Evolutionary conservation across 116 monocot genomes (phyloP), one percentile per base, ranked within the genome.

Genomic region (Papilionanthe hybrid): DNA sequence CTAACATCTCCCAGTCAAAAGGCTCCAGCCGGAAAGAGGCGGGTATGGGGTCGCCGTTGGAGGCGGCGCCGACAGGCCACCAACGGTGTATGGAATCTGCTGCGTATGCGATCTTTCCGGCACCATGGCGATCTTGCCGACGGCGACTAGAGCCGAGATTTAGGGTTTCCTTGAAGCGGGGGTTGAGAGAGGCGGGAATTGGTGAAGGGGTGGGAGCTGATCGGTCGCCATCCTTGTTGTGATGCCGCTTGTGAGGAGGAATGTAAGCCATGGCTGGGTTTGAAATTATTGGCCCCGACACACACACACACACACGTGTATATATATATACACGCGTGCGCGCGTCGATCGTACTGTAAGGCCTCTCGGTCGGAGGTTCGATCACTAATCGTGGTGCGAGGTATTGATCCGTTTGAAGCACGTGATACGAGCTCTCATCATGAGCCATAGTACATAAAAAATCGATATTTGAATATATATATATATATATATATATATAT

Each of bases 161-260:
- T 50, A 79, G 75, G 56, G 71, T 48, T 71, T 78, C 57, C 42
- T 78, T 74, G 80, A 81, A 82, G 53, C 22, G 72, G 72, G 75
- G 77, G 50, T 25, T 41, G 19, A 86, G 75, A 58, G 75, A 81
- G 6, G 68, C 29, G 0, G 84, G 83, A n/a, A 63, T 18, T 11
- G 82, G 86, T 2, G 72, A 10, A n/a, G 85, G 72, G 29, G 37
- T 68, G 49, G 75, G 50, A 71, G 79, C 11, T 65, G 65, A 27
- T 1, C 22, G 65, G 25, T 65, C 27, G n/a, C 9, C 65, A 55
- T 30, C 48, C 18, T 37, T 37, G 37, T 73, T 71, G 58, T 82
- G 83, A 57, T 82, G 83, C 41, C 90, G 83, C 60, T 88, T 93
- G 72, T 88, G 93, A 30, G 93, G 93, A 15, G 93, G 93, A n/a